phyloP scores from a whole-genome alignment of 2,329 filamentous ascomycete species.

The Piedraia hortae region DNA sequence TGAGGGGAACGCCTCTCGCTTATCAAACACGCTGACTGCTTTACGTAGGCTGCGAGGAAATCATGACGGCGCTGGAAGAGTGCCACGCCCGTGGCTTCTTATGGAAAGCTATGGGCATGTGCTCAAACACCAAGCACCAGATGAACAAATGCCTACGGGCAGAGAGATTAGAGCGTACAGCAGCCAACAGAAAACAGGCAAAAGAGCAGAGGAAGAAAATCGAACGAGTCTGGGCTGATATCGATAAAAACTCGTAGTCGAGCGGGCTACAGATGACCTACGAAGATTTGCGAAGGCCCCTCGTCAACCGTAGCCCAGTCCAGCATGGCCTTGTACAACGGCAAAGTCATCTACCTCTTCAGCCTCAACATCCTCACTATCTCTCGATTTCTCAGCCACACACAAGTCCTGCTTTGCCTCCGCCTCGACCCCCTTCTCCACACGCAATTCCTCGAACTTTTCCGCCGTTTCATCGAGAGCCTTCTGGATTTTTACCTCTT shows the following conservation, averaged over 20 bases:
- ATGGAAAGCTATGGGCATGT: constrained; percentile 72
- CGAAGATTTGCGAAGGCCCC: too few relatives aligned
- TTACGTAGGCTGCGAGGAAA: constrained; percentile 90
- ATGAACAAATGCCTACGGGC: constrained; percentile 65
- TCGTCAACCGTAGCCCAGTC: too few relatives aligned
- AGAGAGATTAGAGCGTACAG: constrained; percentile 53
- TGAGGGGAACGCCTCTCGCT: constrained; percentile 17
- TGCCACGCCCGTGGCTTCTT: constrained; percentile 83
- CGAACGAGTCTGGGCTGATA: constrained; percentile 51
- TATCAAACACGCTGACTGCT: constrained; percentile 4
- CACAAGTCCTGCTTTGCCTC: neutral
- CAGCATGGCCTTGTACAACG: too few relatives aligned
- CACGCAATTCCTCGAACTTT: constrained; percentile 32
- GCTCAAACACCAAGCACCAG: constrained; percentile 59
- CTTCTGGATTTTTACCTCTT: constrained; percentile 56
- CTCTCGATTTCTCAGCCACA: too few relatives aligned
- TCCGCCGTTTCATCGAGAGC: constrained; percentile 58
- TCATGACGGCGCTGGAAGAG: constrained; percentile 83
- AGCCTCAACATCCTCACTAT: too few relatives aligned
- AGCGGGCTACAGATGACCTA: too few relatives aligned
- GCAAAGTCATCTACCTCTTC: too few relatives aligned
- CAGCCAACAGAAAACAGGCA: constrained; percentile 43
- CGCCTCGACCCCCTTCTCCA: constrained; percentile 16
- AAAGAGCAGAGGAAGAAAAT: constrained; percentile 45
- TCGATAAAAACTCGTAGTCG: constrained; percentile 46